Evolutionary conservation across 768 basidiomycete species (phyloP).

Genomic region (Russula vinacea): DNA sequence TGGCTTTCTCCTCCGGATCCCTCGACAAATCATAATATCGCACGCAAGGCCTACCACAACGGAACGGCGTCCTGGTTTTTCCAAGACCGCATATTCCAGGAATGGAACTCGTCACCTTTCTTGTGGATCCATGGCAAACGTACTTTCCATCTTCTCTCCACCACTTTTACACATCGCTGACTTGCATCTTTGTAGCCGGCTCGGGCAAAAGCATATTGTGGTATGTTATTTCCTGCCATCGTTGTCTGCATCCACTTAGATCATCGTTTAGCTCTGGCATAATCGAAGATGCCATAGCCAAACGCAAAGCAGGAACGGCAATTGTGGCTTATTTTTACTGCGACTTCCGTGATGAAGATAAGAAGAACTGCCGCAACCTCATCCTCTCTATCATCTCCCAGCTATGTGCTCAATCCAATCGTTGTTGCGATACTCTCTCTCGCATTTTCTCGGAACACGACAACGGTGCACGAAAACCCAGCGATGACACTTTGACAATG

Average conservation of each 20-base stretch:
- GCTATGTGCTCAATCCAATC: not conserved
- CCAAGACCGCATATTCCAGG: not conserved
- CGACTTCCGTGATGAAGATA: conserved; percentile 4
- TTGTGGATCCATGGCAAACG: conserved; percentile 4
- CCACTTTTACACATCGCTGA: too few species aligned
- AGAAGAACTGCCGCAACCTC: not conserved
- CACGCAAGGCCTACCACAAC: not conserved
- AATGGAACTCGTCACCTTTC: not conserved
- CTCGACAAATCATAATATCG: not conserved
- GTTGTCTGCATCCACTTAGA: not conserved
- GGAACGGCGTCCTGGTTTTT: conserved; percentile 3
- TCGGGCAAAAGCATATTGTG: not conserved
- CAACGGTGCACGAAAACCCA: not conserved
- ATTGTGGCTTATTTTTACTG: not conserved
- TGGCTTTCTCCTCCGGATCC: not conserved
- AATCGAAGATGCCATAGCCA: not conserved
- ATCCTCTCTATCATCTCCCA: not conserved
- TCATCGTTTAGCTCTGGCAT: not conserved
- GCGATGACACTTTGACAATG: not conserved
- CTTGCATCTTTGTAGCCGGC: not conserved
- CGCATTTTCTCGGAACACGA: not conserved
- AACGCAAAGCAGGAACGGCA: not conserved
- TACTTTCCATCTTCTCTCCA: not conserved
- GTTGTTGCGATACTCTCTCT: not conserved
- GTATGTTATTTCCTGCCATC: not conserved